These are phyloP conservation scores for Leptographium radiaticola DNA, from an alignment of 2,329 filamentous ascomycete genomes.

Conservation along the genomic window DNA sequence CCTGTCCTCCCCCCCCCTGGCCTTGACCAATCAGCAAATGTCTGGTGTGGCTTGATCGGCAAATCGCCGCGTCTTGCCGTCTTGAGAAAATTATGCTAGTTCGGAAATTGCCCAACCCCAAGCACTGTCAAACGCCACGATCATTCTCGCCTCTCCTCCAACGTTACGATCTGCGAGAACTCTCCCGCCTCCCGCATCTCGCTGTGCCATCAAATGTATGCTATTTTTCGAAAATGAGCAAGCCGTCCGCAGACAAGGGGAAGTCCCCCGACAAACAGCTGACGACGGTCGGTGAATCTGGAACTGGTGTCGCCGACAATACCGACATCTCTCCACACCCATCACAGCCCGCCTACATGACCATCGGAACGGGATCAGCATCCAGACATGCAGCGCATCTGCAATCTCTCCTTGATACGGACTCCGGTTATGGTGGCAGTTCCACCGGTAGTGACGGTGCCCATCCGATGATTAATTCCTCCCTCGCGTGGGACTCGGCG, in stretches of 20 bases:
- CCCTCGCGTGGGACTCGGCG: conserved; percentile 29
- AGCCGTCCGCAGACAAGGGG: conserved; percentile 45
- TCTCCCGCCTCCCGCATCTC: background rate
- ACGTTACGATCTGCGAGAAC: background rate
- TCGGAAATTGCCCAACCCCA: background rate
- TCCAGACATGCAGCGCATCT: conserved; percentile 72
- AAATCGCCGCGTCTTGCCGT: too few species aligned
- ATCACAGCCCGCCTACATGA: conserved; percentile 51
- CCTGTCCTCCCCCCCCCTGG: too few species aligned
- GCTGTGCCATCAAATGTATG: background rate
- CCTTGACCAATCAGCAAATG: too few species aligned
- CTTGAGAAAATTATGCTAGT: background rate
- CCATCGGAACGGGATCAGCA: conserved; percentile 68
- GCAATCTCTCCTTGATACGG: conserved; percentile 68
- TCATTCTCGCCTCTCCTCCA: background rate
- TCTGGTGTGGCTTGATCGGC: too few species aligned
- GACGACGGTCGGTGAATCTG: background rate
- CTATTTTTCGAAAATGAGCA: conserved; percentile 35
- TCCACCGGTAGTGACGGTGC: conserved; percentile 45
- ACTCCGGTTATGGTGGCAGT: conserved; percentile 88
- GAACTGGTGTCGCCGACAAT: conserved; percentile 15
- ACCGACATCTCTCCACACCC: conserved; percentile 5
- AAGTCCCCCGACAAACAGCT: conserved; percentile 23
- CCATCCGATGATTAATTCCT: conserved; percentile 15
- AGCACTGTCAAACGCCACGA: background rate